phyloP scores from a whole-genome alignment of 805 yeast genomes.

The Wickerhamiella cacticola region DNA sequence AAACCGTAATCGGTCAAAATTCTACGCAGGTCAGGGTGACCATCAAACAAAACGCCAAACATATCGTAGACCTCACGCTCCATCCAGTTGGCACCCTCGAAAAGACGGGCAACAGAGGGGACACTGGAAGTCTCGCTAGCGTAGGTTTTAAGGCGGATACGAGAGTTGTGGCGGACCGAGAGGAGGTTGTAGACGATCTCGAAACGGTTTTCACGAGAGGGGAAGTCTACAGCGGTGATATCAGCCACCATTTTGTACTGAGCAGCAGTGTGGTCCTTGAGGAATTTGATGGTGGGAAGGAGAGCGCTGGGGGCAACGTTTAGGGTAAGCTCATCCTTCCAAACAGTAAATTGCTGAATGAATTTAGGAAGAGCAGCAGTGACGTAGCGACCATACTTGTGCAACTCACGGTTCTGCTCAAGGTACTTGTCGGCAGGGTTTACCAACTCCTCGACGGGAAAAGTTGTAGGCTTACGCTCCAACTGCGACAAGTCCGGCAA shows the following conservation, averaged over 20 bases:
- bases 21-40: conserved; percentile 81
- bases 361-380: conserved; percentile 70
- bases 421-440: conserved; percentile 70
- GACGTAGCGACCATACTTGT: conserved; percentile 68
- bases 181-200: conserved; percentile 77
- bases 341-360: conserved; percentile 72
- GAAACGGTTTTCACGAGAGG: conserved; percentile 70
- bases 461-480: conserved; percentile 11
- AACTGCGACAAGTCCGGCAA: conserved; percentile 2
- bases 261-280: conserved; percentile 66
- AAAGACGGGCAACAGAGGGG: conserved; percentile 62
- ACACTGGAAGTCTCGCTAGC: conserved; percentile 75
- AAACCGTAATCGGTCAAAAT: conserved; percentile 87
- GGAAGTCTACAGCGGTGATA: conserved; percentile 78
- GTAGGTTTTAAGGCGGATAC: conserved; percentile 80
- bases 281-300: conserved; percentile 55
- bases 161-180: conserved; percentile 70
- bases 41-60: conserved; percentile 78
- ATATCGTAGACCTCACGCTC: conserved; percentile 83
- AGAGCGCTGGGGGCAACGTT: conserved; percentile 67
- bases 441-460: conserved; percentile 36
- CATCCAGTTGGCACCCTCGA: conserved; percentile 78
- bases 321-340: conserved; percentile 79
- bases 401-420: conserved; percentile 57
- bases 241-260: conserved; percentile 72